These are phyloP conservation scores for Protomyces arabidopsidicola DNA, from an alignment of 1,139 yeast species.

Conservation along the genomic window DNA sequence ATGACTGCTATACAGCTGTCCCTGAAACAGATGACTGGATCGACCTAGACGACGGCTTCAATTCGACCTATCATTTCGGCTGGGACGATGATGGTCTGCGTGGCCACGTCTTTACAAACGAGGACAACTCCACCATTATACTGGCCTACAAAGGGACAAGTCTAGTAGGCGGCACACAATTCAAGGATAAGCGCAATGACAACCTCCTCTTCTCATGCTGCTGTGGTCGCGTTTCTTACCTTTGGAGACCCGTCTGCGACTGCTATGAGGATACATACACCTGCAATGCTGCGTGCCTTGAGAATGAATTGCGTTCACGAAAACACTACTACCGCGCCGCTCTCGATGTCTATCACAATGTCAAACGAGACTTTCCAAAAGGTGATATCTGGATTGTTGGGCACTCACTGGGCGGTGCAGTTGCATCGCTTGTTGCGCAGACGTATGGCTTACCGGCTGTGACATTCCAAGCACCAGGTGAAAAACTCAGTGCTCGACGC, in stretches of 20 bases:
- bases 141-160: slow-evolving; percentile 89
- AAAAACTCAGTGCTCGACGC: slow-evolving; percentile 38
- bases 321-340: slow-evolving; percentile 82
- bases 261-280: slow-evolving; percentile 82
- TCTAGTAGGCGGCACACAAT: slow-evolving; percentile 66
- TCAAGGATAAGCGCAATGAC: slow-evolving; percentile 78
- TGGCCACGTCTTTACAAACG: slow-evolving; percentile 81
- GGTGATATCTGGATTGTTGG: slow-evolving; percentile 85
- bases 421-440: slow-evolving; percentile 74
- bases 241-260: slow-evolving; percentile 94
- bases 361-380: slow-evolving; percentile 61
- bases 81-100: slow-evolving; percentile 83
- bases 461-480: slow-evolving; percentile 92
- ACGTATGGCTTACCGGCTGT: slow-evolving; percentile 66
- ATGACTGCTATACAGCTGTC: slow-evolving; percentile 80
- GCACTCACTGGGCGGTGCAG: slow-evolving; percentile 89
- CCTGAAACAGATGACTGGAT: slow-evolving; percentile 87
- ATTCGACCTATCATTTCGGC: slow-evolving; percentile 52
- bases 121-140: slow-evolving; percentile 61
- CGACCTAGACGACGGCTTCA: slow-evolving; percentile 66
- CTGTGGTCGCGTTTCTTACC: slow-evolving; percentile 85
- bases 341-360: slow-evolving; percentile 71
- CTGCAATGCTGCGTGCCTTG: slow-evolving; percentile 84
- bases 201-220: slow-evolving; percentile 89
- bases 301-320: slow-evolving; percentile 62